phyloP scores from a whole-genome alignment of 805 yeast species.

The Lipomyces starkeyi region DNA sequence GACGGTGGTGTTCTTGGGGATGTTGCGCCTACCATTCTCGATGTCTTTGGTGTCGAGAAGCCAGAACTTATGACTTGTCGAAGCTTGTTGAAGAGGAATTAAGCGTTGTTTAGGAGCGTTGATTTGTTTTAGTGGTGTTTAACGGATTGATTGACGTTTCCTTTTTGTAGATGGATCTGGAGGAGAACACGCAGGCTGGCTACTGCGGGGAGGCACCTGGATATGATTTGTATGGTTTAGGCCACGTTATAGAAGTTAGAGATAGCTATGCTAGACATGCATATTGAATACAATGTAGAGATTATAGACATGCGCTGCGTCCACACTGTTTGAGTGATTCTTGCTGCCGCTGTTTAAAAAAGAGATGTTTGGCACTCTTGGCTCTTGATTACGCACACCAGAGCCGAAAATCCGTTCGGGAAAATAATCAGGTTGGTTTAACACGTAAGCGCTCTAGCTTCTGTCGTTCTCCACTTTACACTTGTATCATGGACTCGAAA shows the following conservation, averaged over 20 bases:
- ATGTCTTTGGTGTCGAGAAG: conserved; percentile 36
- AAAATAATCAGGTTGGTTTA: too few species aligned
- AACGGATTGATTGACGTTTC: background rate
- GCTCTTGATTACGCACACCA: too few species aligned
- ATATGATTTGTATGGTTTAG: background rate
- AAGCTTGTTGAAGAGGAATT: conserved; percentile 25
- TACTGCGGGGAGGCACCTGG: background rate
- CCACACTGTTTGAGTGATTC: background rate
- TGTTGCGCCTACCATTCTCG: conserved; percentile 40
- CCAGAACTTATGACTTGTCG: conserved; percentile 40
- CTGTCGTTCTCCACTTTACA: too few species aligned
- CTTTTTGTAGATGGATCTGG: background rate
- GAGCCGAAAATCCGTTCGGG: too few species aligned
- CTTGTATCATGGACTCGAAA: too few species aligned
- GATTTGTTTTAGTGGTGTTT: background rate
- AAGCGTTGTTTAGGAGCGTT: background rate
- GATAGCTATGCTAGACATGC: background rate
- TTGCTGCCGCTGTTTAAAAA: too few species aligned
- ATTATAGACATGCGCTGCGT: background rate
- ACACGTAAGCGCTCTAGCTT: too few species aligned
- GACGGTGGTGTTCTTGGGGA: conserved; percentile 39
- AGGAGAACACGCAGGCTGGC: conserved; percentile 1
- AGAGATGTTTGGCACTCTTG: too few species aligned
- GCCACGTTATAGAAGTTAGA: background rate
- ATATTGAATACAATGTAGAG: background rate